Percentiles rank a stretch among this genome's conserved stretches.
Evolutionary conservation across 306 rosid genomes (phyloP).

Genomic region (Cicer arietinum): DNA sequence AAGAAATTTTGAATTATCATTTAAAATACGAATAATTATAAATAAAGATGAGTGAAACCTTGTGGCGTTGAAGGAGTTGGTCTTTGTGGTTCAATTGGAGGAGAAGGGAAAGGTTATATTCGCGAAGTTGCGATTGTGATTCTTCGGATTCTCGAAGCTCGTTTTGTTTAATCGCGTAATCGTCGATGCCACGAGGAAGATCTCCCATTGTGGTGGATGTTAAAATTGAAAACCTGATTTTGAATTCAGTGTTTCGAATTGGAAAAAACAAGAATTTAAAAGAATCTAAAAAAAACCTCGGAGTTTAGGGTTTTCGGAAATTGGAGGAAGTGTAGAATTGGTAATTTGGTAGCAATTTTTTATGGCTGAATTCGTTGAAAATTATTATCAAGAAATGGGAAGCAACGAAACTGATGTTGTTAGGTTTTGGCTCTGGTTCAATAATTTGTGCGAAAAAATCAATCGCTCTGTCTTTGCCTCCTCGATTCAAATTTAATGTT

Average conservation of each 20-base stretch:
- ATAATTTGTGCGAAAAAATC: not conserved
- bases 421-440: not conserved
- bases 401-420: not conserved
- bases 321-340: constrained; percentile 4
- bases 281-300: not conserved
- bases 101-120: constrained; percentile 50
- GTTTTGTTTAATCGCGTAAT: constrained; percentile 60
- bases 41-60: constrained; percentile 45
- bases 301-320: constrained; percentile 21
- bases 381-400: not conserved
- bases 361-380: not conserved
- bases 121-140: constrained; percentile 59
- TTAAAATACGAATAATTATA: not conserved
- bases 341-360: not conserved
- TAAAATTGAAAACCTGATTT: constrained; percentile 8
- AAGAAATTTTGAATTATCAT: not conserved
- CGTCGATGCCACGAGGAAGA: constrained; percentile 60
- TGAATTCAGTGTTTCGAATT: constrained; percentile 6
- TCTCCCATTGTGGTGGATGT: constrained; percentile 53
- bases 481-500: constrained; percentile 51
- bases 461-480: not conserved
- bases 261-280: too few relatives aligned
- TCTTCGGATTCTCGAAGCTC: constrained; percentile 75
- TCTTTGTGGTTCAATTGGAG: constrained; percentile 72
- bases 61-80: constrained; percentile 57